Percentiles rank a stretch among this genome's conserved stretches.
Conservation (phyloP, 2,329 filamentous ascomycete species). For the Colletotrichum sp. region DNA sequence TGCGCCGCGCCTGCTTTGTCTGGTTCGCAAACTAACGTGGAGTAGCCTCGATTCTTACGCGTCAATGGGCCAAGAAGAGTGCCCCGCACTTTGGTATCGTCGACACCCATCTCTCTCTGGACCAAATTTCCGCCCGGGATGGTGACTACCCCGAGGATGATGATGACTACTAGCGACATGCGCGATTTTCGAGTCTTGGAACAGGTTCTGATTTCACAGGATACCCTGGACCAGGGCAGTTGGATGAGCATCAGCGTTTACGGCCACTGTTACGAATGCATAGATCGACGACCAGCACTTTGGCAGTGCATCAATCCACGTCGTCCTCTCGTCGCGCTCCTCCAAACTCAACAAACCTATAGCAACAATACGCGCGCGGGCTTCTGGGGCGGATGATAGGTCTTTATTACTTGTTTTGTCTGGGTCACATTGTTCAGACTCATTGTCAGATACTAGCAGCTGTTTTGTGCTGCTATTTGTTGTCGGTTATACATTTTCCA, state of each 20-base stretch:
- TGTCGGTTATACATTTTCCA: slow-evolving; percentile 17
- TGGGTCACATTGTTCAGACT: background rate
- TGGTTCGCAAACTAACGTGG: slow-evolving; percentile 27
- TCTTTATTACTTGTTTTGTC: slow-evolving; percentile 8
- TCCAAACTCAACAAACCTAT: background rate
- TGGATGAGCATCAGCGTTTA: slow-evolving; percentile 21
- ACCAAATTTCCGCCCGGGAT: slow-evolving; percentile 43
- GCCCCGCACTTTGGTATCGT: slow-evolving; percentile 60
- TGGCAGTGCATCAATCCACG: background rate
- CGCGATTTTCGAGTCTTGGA: slow-evolving; percentile 19
- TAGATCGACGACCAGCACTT: slow-evolving; percentile 30
- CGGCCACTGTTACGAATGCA: slow-evolving; percentile 35
- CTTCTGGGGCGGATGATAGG: background rate
- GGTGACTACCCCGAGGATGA: slow-evolving; percentile 35
- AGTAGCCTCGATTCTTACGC: slow-evolving; percentile 85
- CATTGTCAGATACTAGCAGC: slow-evolving; percentile 13
- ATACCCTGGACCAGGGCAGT: slow-evolving; percentile 29
- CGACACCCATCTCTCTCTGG: slow-evolving; percentile 54
- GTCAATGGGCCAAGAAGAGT: slow-evolving; percentile 91
- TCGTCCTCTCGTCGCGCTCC: background rate
- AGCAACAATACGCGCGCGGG: background rate
- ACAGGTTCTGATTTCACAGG: slow-evolving; percentile 22
- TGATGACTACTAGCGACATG: slow-evolving; percentile 20
- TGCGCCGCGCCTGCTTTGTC: background rate
- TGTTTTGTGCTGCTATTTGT: slow-evolving; percentile 14